phyloP scores from a whole-genome alignment of 1,284 basidiomycete species.

The Mycena sp. region DNA sequence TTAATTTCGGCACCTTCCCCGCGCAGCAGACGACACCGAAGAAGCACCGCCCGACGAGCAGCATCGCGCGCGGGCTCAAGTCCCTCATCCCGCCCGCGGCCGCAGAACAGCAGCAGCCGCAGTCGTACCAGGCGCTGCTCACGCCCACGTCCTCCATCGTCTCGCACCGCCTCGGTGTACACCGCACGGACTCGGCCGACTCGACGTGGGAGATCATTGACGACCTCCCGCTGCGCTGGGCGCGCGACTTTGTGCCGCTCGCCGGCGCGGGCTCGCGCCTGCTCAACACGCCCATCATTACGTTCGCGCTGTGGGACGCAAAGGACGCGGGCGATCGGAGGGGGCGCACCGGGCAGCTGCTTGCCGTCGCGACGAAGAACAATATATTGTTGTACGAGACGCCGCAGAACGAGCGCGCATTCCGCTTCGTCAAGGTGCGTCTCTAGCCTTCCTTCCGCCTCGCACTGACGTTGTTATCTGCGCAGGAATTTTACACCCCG shows the following conservation, averaged over 20 bases:
- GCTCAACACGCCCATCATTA: conserved; percentile 62
- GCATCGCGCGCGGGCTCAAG: conserved; percentile 68
- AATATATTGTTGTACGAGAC: conserved; percentile 82
- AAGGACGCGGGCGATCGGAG: conserved; percentile 60
- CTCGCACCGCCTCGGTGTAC: conserved; percentile 5
- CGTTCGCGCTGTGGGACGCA: conserved; percentile 69
- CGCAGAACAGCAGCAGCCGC: background rate
- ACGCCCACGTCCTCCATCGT: conserved; percentile 23
- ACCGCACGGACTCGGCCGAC: conserved; percentile 22
- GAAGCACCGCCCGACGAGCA: conserved; percentile 63
- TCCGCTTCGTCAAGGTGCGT: conserved; percentile 78
- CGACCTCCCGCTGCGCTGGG: conserved; percentile 81
- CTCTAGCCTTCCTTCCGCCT: conserved; percentile 5
- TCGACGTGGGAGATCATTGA: conserved; percentile 76
- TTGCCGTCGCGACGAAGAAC: conserved; percentile 79
- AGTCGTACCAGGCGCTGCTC: conserved; percentile 40
- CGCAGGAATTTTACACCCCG: conserved; percentile 84
- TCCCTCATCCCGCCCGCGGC: conserved; percentile 52
- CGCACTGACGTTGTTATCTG: conserved; percentile 3
- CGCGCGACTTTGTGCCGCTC: conserved; percentile 81
- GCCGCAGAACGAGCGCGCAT: conserved; percentile 81
- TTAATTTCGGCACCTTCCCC: conserved; percentile 64
- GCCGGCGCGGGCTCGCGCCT: conserved; percentile 73
- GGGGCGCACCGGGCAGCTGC: conserved; percentile 60
- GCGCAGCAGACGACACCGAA: conserved; percentile 60